phyloP scores from a whole-genome alignment of 106 monocot species.

The Dendrobium chrysotoxum region DNA sequence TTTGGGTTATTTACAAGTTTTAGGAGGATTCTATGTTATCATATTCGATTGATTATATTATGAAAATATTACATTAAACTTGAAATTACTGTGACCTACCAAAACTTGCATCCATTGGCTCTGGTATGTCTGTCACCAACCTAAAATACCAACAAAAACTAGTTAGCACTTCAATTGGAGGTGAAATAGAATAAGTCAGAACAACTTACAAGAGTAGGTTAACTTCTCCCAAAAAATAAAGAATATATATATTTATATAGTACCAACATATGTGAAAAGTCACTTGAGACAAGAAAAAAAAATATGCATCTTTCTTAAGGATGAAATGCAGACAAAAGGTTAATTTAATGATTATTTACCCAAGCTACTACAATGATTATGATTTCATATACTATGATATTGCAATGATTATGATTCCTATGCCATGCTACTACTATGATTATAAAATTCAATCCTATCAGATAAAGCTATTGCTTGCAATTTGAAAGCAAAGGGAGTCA shows the following conservation, averaged over 20 bases:
- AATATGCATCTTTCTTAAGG: neutral
- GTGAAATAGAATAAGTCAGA: neutral
- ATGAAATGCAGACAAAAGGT: neutral
- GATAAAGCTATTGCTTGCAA: too few relatives aligned
- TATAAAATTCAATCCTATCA: too few relatives aligned
- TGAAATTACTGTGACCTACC: neutral
- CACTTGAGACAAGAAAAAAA: neutral
- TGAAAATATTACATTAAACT: neutral
- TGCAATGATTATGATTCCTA: too few relatives aligned
- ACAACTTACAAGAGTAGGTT: neutral
- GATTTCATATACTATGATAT: too few relatives aligned
- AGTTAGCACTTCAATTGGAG: neutral
- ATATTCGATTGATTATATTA: neutral
- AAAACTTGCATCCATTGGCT: conserved; percentile 1
- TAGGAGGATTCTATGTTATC: too few relatives aligned
- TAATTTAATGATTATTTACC: neutral
- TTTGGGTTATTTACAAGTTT: too few relatives aligned
- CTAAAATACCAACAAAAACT: neutral
- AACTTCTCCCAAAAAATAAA: too few relatives aligned
- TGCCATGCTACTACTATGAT: too few relatives aligned
- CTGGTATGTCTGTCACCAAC: conserved; percentile 7
- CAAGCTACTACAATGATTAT: too few relatives aligned
- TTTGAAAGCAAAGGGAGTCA: too few relatives aligned
- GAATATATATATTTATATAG: neutral
- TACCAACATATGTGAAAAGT: neutral